Evolutionary conservation across 805 yeast genomes (phyloP), one percentile per base, ranked within the genome.

Genomic region (Wickerhamiella azymoides): DNA sequence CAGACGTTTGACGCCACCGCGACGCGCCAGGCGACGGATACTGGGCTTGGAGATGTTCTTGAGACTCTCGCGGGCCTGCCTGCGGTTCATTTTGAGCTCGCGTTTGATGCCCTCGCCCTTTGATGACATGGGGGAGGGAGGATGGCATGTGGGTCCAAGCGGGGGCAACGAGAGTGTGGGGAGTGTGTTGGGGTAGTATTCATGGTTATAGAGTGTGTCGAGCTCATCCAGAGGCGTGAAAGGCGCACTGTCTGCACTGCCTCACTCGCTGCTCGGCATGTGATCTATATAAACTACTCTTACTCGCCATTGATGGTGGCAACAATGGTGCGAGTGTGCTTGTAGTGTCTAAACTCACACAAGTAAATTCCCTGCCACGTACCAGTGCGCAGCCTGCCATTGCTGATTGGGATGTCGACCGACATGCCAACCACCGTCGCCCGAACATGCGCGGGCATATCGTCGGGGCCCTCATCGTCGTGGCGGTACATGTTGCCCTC

Each of bases 1-100:
- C 63, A 89, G 89, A 83, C 97, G 95, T 81, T 89, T 92, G 66
- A 89, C 97, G 86, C 97, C 97, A 75, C 97, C 97, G 84, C 97
- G 85, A 80, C 97, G 88, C 45, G 97, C 97, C 63, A 89, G 81
- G 83, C 97, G 88, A 77, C 97, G 85, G 67, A 89, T 89, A 66
- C 97, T 97, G 66, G 97, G 97, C 79, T 89, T 89, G 52, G 98
- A 89, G 68, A 89, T 88, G 76, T 97, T 97, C 74, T 86, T 96
- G 60, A 89, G 88, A 89, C 89, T 89, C 72, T 92, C 98, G 79
- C 97, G 86, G 10, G 16, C 33, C 33, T 30, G 33, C 16, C 33
- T 13, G 9, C 33, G 33, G 33, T 30, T 30, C 16, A 11, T 11
- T n/a, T 30, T 30, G 33, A 30, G 33, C 33, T 30, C 33, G 33